phyloP scores from a whole-genome alignment of 768 basidiomycete species.

The Agrocybe praecox region DNA sequence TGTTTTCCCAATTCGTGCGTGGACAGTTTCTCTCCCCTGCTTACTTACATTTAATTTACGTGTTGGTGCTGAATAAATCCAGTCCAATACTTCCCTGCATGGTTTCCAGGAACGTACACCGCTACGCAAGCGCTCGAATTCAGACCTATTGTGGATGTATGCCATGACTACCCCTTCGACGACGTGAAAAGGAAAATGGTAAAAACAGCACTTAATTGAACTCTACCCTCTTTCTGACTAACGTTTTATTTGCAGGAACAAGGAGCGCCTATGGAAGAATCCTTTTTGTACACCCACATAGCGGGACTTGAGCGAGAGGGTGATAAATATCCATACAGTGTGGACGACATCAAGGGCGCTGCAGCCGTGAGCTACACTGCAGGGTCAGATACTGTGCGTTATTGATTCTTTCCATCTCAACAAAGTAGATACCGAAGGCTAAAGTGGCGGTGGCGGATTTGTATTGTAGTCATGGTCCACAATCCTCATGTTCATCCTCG shows the following conservation, averaged over 20 bases:
- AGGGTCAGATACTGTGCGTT: constrained; percentile 36
- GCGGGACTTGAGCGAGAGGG: constrained; percentile 14
- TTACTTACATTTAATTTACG: neutral
- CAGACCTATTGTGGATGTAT: constrained; percentile 45
- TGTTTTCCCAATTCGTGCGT: constrained; percentile 42
- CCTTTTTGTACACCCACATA: neutral
- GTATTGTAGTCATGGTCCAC: constrained; percentile 1
- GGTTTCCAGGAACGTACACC: constrained; percentile 64
- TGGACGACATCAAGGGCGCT: constrained; percentile 20
- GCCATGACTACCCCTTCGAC: constrained; percentile 54
- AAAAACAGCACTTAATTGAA: no score
- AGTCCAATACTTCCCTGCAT: constrained; percentile 58
- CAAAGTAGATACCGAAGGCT: no score
- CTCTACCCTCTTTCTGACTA: no score
- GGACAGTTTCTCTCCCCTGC: constrained; percentile 1
- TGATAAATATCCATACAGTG: constrained; percentile 15
- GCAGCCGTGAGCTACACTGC: constrained; percentile 36
- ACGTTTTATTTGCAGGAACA: no score
- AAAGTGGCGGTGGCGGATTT: no score
- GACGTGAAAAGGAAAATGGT: constrained; percentile 63
- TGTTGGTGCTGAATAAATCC: neutral
- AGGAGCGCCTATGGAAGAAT: no score
- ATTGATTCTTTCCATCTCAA: neutral
- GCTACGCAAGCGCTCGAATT: constrained; percentile 50
- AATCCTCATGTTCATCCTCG: no score